Evolutionary conservation across 768 basidiomycete genomes (phyloP).

Genomic region (Suillus alpinus): DNA sequence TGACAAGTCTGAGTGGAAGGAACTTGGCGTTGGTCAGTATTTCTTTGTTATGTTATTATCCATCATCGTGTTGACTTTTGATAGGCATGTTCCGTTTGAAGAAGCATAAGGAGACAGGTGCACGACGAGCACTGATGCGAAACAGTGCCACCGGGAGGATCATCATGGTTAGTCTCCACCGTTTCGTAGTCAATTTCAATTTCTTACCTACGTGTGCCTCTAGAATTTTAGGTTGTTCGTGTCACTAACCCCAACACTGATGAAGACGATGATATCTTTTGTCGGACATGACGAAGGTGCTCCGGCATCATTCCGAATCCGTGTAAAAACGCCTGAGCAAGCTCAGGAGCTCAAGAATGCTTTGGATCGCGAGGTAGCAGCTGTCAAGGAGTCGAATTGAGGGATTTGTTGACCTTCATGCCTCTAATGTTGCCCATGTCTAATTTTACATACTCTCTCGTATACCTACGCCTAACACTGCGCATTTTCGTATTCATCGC

Average conservation of each 20-base stretch:
- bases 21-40: slow-evolving; percentile 63
- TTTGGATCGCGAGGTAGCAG: slow-evolving; percentile 60
- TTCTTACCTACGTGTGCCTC: slow-evolving; percentile 9
- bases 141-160: slow-evolving; percentile 77
- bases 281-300: slow-evolving; percentile 61
- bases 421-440: not conserved
- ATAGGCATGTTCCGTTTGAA: slow-evolving; percentile 70
- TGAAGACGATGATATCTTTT: slow-evolving; percentile 57
- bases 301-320: slow-evolving; percentile 61
- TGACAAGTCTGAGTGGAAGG: slow-evolving; percentile 52
- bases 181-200: not conserved
- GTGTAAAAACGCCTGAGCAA: slow-evolving; percentile 56
- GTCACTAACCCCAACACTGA: slow-evolving; percentile 50
- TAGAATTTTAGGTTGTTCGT: slow-evolving; percentile 75
- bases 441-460: not conserved
- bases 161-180: slow-evolving; percentile 53
- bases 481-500: not conserved
- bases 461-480: not conserved
- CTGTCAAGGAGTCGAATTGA: slow-evolving; percentile 29
- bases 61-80: not conserved
- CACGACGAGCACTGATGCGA: slow-evolving; percentile 63
- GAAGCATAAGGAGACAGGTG: slow-evolving; percentile 61
- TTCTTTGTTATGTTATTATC: not conserved
- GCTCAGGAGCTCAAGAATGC: slow-evolving; percentile 56
- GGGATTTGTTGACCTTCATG: not conserved